Evolutionary conservation across 2,329 filamentous ascomycete species (phyloP).

Genomic region (Xylariomycetidae sp.): DNA sequence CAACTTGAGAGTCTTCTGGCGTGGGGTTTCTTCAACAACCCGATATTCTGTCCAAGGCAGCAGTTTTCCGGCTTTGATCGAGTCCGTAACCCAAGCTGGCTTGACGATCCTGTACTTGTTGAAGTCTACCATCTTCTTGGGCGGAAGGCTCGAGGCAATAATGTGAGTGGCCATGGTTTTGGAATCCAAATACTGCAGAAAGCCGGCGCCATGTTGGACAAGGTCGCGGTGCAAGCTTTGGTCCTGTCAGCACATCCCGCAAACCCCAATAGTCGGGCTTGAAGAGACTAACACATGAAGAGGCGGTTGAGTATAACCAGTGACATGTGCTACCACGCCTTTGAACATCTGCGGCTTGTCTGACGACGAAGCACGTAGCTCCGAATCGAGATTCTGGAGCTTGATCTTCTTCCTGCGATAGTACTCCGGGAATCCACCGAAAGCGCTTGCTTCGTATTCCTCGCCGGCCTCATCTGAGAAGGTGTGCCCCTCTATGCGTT

Average conservation of each 20-base stretch:
- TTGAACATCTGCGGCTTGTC: slow-evolving; percentile 83
- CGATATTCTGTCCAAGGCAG: slow-evolving; percentile 83
- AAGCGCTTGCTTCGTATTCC: slow-evolving; percentile 81
- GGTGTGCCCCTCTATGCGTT: slow-evolving; percentile 57
- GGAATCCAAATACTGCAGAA: slow-evolving; percentile 87
- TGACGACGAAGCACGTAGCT: slow-evolving; percentile 62
- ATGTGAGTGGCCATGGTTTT: slow-evolving; percentile 97
- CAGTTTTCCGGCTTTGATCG: slow-evolving; percentile 71
- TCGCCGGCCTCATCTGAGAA: slow-evolving; percentile 82
- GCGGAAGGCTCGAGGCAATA: slow-evolving; percentile 81
- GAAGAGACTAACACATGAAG: slow-evolving; percentile 59
- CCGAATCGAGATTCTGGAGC: slow-evolving; percentile 85
- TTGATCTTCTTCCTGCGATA: slow-evolving; percentile 96
- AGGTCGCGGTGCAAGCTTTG: slow-evolving; percentile 70
- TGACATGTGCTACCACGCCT: slow-evolving; percentile 84
- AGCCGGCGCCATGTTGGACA: slow-evolving; percentile 88
- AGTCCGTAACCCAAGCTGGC: slow-evolving; percentile 90
- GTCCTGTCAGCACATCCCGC: slow-evolving; percentile 2
- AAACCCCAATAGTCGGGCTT: background rate
- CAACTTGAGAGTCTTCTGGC: slow-evolving; percentile 69
- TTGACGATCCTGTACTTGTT: slow-evolving; percentile 85
- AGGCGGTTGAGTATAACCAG: slow-evolving; percentile 92
- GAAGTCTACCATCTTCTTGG: slow-evolving; percentile 90
- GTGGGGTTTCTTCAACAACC: slow-evolving; percentile 75
- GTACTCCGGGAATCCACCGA: slow-evolving; percentile 87